Base-by-base conservation (phyloP, 2,329 filamentous ascomycete genomes). In the Passalora sequoiae region DNA sequence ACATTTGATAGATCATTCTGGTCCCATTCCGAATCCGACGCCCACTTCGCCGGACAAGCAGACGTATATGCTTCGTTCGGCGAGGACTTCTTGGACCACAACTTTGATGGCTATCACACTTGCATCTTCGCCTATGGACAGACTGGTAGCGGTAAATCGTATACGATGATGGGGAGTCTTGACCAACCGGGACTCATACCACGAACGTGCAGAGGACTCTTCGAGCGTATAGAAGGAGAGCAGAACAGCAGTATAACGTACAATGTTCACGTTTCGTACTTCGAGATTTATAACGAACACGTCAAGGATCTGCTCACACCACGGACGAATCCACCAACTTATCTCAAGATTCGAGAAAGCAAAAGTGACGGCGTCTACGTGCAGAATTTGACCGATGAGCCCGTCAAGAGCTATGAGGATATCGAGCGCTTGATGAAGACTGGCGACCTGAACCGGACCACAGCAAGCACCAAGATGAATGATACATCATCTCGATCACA, bases 281-380 rank as follows among this genome's bases (percentile, higher is more conserved):
- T 98, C 61, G 92, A 98, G 65, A 92, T 98, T 49, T 98, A 98
- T 77, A 98, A 98, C 68, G 92, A 98, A 69, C 92, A 97, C 67
- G 92, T 98, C 38, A 86, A 92, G 46, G 92, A 98, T 63, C 73
- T 98, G 25, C 78, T 98, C 33, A 84, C 89, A 0, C 86, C 89
- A 8, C 77, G 84, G 20, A 84, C 81, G 43, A 84, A 86, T 50
- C 75, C 86, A 4, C 86, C 89, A 1, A 84, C 94, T 63, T 96
- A 97, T 65, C 84, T 98, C 58, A 96, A 96, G 69, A 95, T 98
- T 60, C 84, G 92, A 60, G 92, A 98, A 70, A 94, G 88, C 13
- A 91, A 89, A 13, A 89, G 83, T 20, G 91, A 97, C 56, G 92
- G 92, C 0, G 91, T 94, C 5, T 98, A 98, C 61, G 88, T 98